Evolutionary conservation across 441 rosid species (phyloP).

Genomic region (Mallotus japonicus): DNA sequence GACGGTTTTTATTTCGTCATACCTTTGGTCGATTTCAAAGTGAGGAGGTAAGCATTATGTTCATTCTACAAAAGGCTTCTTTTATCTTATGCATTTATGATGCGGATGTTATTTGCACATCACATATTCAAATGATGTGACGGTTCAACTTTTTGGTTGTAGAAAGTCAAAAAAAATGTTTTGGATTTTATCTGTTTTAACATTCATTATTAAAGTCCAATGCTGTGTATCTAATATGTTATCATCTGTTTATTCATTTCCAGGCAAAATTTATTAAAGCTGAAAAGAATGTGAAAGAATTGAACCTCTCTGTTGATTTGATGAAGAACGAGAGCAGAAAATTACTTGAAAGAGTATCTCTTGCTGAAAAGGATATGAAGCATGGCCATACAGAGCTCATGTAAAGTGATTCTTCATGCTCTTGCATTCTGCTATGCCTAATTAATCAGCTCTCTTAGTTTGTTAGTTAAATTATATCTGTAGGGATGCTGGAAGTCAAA

Average conservation of each 20-base stretch:
- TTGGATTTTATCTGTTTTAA: neutral
- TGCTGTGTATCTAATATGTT: neutral
- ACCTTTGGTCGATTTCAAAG: slow-evolving; percentile 76
- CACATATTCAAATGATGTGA: neutral
- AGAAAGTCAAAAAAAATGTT: neutral
- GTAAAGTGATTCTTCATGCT: slow-evolving; percentile 34
- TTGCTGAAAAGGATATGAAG: slow-evolving; percentile 83
- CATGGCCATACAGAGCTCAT: slow-evolving; percentile 65
- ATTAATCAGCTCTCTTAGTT: neutral
- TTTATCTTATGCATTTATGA: neutral
- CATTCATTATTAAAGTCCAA: neutral
- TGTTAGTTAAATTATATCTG: slow-evolving; percentile 26
- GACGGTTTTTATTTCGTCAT: slow-evolving; percentile 70
- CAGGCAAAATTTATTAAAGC: slow-evolving; percentile 74
- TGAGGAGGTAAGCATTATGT: slow-evolving; percentile 64
- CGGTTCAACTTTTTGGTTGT: neutral
- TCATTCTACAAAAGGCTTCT: slow-evolving; percentile 15
- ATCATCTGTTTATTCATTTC: slow-evolving; percentile 6
- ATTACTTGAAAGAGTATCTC: slow-evolving; percentile 77
- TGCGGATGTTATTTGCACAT: neutral
- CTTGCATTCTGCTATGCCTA: slow-evolving; percentile 14
- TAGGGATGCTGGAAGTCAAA: slow-evolving; percentile 69
- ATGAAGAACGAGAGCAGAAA: slow-evolving; percentile 84
- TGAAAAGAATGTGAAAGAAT: slow-evolving; percentile 74
- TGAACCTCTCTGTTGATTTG: slow-evolving; percentile 67